A percentile compares a stretch with the other conserved stretches of the same genome.
phyloP scores from a whole-genome alignment of 306 rosid genomes.

The Cicer arietinum region DNA sequence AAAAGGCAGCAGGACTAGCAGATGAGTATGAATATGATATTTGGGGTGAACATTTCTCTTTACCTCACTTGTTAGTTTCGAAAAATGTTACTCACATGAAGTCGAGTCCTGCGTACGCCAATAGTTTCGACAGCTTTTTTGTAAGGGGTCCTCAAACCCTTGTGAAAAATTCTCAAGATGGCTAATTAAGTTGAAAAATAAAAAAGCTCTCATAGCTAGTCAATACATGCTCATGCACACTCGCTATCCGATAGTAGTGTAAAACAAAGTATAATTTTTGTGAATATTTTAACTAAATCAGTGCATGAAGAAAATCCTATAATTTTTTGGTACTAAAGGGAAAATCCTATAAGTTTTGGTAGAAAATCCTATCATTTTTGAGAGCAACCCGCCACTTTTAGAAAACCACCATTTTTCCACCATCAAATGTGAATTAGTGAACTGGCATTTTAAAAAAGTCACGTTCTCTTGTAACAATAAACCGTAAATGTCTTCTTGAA shows the following conservation, averaged over 20 bases:
- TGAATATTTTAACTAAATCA: constrained; percentile 36
- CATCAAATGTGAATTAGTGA: too few relatives aligned
- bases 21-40: constrained; percentile 88
- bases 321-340: not conserved
- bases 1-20: constrained; percentile 47
- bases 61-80: constrained; percentile 67
- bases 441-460: too few relatives aligned
- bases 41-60: constrained; percentile 91
- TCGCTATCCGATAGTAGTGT: constrained; percentile 22
- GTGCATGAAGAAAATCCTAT: not conserved
- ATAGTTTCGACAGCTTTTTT: constrained; percentile 84
- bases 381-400: too few relatives aligned
- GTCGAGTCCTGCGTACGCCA: constrained; percentile 53
- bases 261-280: not conserved
- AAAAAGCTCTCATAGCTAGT: constrained; percentile 10
- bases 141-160: constrained; percentile 79
- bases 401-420: too few relatives aligned
- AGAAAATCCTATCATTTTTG: too few relatives aligned
- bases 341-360: not conserved
- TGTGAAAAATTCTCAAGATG: constrained; percentile 58
- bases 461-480: too few relatives aligned
- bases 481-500: too few relatives aligned
- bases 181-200: constrained; percentile 51
- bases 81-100: constrained; percentile 59
- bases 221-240: constrained; percentile 13